Evolutionary conservation across 2,329 filamentous ascomycete species (phyloP).

Genomic region (Penicillium sp.): DNA sequence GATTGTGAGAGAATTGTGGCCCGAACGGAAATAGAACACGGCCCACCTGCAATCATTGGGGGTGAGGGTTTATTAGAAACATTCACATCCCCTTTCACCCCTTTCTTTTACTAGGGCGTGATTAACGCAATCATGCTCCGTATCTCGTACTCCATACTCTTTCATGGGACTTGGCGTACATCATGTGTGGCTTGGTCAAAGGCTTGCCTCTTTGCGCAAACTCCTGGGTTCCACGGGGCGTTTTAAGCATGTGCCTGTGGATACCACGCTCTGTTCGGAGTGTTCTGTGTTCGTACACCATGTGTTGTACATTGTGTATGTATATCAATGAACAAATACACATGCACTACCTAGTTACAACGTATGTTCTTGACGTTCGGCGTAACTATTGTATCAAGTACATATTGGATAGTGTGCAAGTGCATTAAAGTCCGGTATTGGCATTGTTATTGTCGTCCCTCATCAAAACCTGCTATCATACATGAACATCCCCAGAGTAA

Average conservation of each 20-base stretch:
- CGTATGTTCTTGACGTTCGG: background rate
- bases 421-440: background rate
- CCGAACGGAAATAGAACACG: background rate
- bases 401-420: background rate
- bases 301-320: no score
- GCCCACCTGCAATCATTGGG: background rate
- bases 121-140: no score
- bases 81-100: background rate
- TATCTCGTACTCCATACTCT: background rate
- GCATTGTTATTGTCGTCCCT: constrained; percentile 1
- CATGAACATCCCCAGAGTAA: background rate
- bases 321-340: background rate
- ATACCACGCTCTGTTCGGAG: no score
- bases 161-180: background rate
- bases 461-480: constrained; percentile 7
- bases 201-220: background rate
- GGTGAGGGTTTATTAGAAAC: background rate
- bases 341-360: no score
- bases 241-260: constrained; percentile 6
- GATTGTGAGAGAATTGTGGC: background rate
- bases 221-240: background rate
- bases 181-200: background rate
- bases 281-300: no score
- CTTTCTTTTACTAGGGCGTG: background rate
- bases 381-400: background rate